Conservation (phyloP, 2,329 filamentous ascomycete species). For the Aspergillus carbonarius region DNA sequence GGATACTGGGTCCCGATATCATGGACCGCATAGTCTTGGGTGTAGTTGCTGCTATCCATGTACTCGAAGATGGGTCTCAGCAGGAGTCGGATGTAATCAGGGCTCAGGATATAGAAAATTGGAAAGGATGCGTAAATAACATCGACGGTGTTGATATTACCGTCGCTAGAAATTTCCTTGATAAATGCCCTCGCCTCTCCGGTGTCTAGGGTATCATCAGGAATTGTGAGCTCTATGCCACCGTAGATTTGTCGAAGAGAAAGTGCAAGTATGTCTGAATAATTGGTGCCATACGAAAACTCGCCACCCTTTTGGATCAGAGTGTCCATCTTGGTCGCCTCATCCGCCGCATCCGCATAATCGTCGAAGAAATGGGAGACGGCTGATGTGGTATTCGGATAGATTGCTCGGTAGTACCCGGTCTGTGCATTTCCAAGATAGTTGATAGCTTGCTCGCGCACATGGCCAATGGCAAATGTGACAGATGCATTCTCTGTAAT, state of each 20-base stretch:
- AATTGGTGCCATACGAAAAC: slow-evolving; percentile 31
- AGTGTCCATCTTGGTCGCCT: slow-evolving; percentile 31
- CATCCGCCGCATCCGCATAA: slow-evolving; percentile 32
- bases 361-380: slow-evolving; percentile 40
- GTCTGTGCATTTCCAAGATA: slow-evolving; percentile 36
- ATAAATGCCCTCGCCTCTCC: slow-evolving; percentile 32
- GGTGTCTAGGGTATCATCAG: slow-evolving; percentile 30
- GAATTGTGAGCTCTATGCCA: slow-evolving; percentile 38
- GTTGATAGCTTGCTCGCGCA: slow-evolving; percentile 37
- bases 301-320: slow-evolving; percentile 20
- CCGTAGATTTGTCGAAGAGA: slow-evolving; percentile 42
- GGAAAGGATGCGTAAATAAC: slow-evolving; percentile 43
- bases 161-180: slow-evolving; percentile 44
- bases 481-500: slow-evolving; percentile 25
- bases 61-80: slow-evolving; percentile 44
- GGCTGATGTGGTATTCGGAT: slow-evolving; percentile 28
- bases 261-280: slow-evolving; percentile 39
- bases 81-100: slow-evolving; percentile 41
- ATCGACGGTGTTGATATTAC: slow-evolving; percentile 43
- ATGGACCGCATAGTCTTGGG: slow-evolving; percentile 35
- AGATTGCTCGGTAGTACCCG: slow-evolving; percentile 36
- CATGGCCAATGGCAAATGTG: slow-evolving; percentile 42
- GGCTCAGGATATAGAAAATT: slow-evolving; percentile 40
- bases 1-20: slow-evolving; percentile 39
- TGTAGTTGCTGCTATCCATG: slow-evolving; percentile 33